Conservation (phyloP, 1,139 yeast genomes). For the Blastobotrys arbuscula region DNA sequence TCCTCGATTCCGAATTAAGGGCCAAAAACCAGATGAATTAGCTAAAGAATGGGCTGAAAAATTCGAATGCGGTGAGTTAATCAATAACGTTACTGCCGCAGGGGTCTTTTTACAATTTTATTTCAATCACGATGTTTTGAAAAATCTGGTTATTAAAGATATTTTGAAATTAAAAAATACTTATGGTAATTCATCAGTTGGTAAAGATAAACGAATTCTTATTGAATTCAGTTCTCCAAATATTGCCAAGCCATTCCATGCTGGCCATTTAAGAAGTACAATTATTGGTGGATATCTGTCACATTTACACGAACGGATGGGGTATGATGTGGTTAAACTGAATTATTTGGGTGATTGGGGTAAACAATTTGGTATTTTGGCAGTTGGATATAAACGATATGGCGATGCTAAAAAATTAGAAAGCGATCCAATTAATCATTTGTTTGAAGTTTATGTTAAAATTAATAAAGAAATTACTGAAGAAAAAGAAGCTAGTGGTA, state of each 20-base stretch:
- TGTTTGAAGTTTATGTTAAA: constrained; percentile 89
- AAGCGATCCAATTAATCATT: constrained; percentile 85
- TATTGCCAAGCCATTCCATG: constrained; percentile 99
- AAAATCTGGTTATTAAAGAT: constrained; percentile 66
- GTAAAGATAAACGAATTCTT: constrained; percentile 63
- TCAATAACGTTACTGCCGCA: constrained; percentile 68
- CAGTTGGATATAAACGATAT: constrained; percentile 82
- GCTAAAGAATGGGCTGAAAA: constrained; percentile 75
- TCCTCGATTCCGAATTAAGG: constrained; percentile 89
- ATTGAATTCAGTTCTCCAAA: constrained; percentile 97
- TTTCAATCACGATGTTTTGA: constrained; percentile 62
- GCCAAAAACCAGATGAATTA: constrained; percentile 66
- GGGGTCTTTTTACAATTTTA: constrained; percentile 92
- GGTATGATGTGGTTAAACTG: constrained; percentile 85
- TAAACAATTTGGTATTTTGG: constrained; percentile 93
- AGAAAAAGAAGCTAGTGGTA: constrained; percentile 59
- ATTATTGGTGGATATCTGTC: constrained; percentile 96
- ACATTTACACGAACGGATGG: constrained; percentile 82
- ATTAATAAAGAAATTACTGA: constrained; percentile 72
- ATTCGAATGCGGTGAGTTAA: constrained; percentile 50
- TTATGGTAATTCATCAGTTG: constrained; percentile 75
- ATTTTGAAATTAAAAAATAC: constrained; percentile 51
- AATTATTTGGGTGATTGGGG: constrained; percentile 99
- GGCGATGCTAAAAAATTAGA: constrained; percentile 72
- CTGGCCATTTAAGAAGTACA: constrained; percentile 97